Percentiles rank a stretch among this genome's conserved stretches.
Conservation (phyloP, 306 rosid species). For the Fragaria ananassa region DNA sequence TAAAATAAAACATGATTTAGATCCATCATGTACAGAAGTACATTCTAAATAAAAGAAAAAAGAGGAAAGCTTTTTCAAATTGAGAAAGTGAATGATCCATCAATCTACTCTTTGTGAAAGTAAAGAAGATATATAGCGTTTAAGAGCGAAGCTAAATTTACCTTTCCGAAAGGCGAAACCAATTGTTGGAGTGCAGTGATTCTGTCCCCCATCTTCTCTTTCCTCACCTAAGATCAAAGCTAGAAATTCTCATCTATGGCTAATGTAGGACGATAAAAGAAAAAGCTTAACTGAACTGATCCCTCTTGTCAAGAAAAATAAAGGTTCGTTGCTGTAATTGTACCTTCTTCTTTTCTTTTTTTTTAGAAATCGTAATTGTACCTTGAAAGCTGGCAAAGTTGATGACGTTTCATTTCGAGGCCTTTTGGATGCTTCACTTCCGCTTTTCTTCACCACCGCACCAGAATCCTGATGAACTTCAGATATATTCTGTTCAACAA, state of each 20-base stretch:
- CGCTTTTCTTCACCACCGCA: slow-evolving; percentile 69
- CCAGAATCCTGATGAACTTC: slow-evolving; percentile 63
- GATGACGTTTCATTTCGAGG: slow-evolving; percentile 80
- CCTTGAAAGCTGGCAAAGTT: slow-evolving; percentile 98
- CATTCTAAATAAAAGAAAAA: neutral
- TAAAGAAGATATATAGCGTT: slow-evolving; percentile 25
- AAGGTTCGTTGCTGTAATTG: slow-evolving; percentile 27
- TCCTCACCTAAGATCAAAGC: slow-evolving; percentile 70
- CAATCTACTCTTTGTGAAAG: slow-evolving; percentile 28
- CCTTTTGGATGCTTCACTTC: slow-evolving; percentile 76
- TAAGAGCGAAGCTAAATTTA: slow-evolving; percentile 34
- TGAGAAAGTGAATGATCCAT: slow-evolving; percentile 37
- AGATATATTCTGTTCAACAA: slow-evolving; percentile 66
- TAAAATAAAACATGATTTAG: slow-evolving; percentile 24
- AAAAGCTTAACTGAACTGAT: slow-evolving; percentile 5
- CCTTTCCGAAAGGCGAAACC: slow-evolving; percentile 99
- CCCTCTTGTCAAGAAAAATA: slow-evolving; percentile 6
- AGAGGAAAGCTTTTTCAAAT: slow-evolving; percentile 6
- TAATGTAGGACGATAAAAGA: slow-evolving; percentile 5
- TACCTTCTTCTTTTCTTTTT: slow-evolving; percentile 44
- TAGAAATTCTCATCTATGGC: slow-evolving; percentile 33
- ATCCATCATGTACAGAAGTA: slow-evolving; percentile 13
- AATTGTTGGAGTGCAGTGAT: slow-evolving; percentile 99
- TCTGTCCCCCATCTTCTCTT: slow-evolving; percentile 99
- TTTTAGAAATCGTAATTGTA: slow-evolving; percentile 31